Conservation (phyloP, 2,329 filamentous ascomycete genomes). For the Alternaria sp. region DNA sequence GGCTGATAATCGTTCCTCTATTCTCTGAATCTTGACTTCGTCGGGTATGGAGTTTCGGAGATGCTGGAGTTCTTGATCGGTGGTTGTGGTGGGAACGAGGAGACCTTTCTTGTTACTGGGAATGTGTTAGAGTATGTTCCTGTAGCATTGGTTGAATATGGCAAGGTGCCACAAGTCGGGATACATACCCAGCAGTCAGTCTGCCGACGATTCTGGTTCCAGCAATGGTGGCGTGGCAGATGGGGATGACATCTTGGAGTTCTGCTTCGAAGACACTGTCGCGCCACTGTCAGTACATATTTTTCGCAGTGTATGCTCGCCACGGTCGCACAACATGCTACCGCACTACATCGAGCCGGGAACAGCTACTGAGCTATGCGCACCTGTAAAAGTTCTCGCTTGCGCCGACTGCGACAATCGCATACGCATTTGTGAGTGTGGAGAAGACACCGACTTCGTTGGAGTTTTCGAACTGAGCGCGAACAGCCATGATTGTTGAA, state of each 20-base stretch:
- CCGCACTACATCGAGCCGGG: neutral
- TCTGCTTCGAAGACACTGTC: conserved; percentile 93
- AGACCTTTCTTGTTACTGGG: conserved; percentile 92
- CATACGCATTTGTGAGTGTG: conserved; percentile 96
- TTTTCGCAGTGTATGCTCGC: neutral
- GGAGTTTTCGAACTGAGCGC: conserved; percentile 82
- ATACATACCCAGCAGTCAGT: conserved; percentile 83
- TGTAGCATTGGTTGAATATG: neutral
- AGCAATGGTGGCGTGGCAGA: conserved; percentile 95
- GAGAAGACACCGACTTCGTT: conserved; percentile 97
- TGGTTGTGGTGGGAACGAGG: conserved; percentile 93
- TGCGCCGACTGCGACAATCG: conserved; percentile 90
- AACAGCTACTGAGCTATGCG: conserved; percentile 20
- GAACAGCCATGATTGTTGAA: conserved; percentile 59
- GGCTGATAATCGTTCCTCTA: conserved; percentile 95
- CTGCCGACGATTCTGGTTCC: conserved; percentile 96
- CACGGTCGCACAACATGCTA: neutral
- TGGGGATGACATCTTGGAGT: conserved; percentile 95
- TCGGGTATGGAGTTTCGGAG: conserved; percentile 95
- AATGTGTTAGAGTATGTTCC: neutral
- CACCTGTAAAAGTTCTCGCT: conserved; percentile 99
- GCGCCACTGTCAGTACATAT: conserved; percentile 27
- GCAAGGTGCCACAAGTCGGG: neutral
- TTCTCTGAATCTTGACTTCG: conserved; percentile 90
- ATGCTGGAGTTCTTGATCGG: conserved; percentile 98